Percentiles rank a stretch among this genome's conserved stretches.
These are phyloP conservation scores for Flaveria ramosissima DNA, from an alignment of 129 eudicot genomes.

Conservation along the genomic window DNA sequence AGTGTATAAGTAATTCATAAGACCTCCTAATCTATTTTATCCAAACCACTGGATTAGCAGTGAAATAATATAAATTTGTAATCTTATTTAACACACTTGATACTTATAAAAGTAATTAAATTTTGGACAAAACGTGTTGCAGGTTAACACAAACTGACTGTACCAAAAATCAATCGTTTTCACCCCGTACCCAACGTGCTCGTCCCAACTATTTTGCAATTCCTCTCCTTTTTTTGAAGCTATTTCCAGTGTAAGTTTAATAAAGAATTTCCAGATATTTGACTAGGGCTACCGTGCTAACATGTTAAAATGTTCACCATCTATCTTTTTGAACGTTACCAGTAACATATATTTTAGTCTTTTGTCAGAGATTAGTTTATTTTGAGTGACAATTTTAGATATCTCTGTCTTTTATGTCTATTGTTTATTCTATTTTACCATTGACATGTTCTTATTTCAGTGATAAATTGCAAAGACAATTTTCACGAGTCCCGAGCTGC, in stretches of 20 bases:
- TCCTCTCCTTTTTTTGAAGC: neutral
- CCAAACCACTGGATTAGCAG: neutral
- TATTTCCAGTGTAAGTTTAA: neutral
- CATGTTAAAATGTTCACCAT: neutral
- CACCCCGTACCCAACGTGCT: neutral
- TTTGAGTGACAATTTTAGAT: neutral
- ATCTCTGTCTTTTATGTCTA: neutral
- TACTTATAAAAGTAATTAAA: neutral
- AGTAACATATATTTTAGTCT: slow-evolving; percentile 1
- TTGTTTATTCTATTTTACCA: neutral
- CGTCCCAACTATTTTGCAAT: neutral
- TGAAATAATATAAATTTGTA: neutral
- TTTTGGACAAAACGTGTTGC: slow-evolving; percentile 1
- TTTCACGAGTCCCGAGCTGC: slow-evolving; percentile 42
- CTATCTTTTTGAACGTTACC: neutral
- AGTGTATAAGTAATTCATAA: neutral
- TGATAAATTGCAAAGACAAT: slow-evolving; percentile 47
- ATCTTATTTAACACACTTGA: neutral
- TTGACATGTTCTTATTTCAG: slow-evolving; percentile 31
- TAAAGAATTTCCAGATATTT: neutral
- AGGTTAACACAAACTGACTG: slow-evolving; percentile 1
- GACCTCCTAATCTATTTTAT: neutral
- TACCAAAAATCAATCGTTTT: neutral
- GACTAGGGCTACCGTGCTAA: neutral
- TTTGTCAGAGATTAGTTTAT: neutral